Base-by-base conservation (phyloP, 768 basidiomycete species). In the Pleurotus cornucopiae region DNA sequence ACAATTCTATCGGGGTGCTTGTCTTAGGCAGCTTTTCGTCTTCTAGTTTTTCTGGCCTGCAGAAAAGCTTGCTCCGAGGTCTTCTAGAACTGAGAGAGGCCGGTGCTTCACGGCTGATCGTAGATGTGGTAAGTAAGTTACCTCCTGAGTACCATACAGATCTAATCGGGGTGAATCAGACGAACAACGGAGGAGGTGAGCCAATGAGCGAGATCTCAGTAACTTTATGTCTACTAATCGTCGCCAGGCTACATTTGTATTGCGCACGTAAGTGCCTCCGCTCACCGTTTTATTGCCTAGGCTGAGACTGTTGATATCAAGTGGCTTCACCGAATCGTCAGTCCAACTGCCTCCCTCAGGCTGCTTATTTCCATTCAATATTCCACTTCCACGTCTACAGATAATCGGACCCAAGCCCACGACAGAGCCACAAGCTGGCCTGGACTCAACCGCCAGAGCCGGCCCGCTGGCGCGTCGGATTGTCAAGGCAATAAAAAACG, bases 21-120 rank as follows among this genome's bases (percentile, higher is more conserved):
- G 79, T 80, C 4, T 72, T 85, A 4, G 82, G 83, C 14, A 82
- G 81, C 64, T 85, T 85, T 65, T 76, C 78, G 1, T 79, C 76
- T 2, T 65, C 62, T 39, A 70, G 72, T 58, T 79, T 77, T 58
- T 66, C 65, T 34, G 58, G 57, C 5, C 78, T 84, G 59, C 69
- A 76, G 56, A 57, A 63, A 34, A 71, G 72, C 39, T 60, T 86
- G 46, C 57, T 84, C 43, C 63, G 68, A 14, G 83, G 83, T 9
- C 62, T 84, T 58, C 62, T 72, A 49, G 73, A 70, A 11, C 64
- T 85, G 60, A 82, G 76, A 64, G 62, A 61, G 20, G 52, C 64
- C 49, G 84, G 83, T 16, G 81, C 79, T 4, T 75, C 72, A 16
- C 76, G 74, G 55, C 66, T 86, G 37, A 74, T 86, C 49, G 79